These are phyloP conservation scores for Grosmannia penicillata DNA, from an alignment of 2,329 filamentous ascomycete genomes.

Conservation along the genomic window DNA sequence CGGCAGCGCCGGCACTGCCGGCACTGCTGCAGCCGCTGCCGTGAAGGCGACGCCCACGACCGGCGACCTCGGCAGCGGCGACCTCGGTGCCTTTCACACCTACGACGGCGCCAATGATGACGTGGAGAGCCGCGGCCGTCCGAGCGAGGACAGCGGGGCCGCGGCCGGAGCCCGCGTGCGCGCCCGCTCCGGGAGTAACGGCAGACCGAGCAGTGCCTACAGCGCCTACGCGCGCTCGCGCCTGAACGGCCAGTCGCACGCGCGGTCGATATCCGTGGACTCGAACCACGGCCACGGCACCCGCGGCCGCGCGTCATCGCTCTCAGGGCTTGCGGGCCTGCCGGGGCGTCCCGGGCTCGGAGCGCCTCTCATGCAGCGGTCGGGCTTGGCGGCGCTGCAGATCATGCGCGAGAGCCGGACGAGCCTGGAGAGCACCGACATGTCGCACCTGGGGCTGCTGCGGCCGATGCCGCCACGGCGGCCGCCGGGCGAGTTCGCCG, in stretches of 20 bases:
- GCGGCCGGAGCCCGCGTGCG: too few relatives aligned
- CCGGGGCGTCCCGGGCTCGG: neutral
- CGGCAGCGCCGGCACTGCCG: neutral
- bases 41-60: neutral
- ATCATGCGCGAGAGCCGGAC: conserved; percentile 5
- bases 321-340: neutral
- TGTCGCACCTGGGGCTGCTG: neutral
- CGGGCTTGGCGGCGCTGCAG: conserved; percentile 6
- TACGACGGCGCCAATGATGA: neutral
- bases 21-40: neutral
- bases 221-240: neutral
- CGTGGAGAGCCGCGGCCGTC: neutral
- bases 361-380: conserved; percentile 4
- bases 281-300: neutral
- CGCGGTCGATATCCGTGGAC: conserved; percentile 1
- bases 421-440: neutral
- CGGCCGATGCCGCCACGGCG: conserved; percentile 25
- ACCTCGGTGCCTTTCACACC: too few relatives aligned
- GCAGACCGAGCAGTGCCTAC: too few relatives aligned
- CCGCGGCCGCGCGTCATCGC: neutral
- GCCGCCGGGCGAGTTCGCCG: conserved; percentile 23
- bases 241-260: conserved; percentile 1
- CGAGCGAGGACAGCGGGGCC: neutral
- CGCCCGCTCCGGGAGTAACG: too few relatives aligned
- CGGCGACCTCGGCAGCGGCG: neutral